Conservation (phyloP, 2,329 filamentous ascomycete genomes). For the Scytalidium lignicola region DNA sequence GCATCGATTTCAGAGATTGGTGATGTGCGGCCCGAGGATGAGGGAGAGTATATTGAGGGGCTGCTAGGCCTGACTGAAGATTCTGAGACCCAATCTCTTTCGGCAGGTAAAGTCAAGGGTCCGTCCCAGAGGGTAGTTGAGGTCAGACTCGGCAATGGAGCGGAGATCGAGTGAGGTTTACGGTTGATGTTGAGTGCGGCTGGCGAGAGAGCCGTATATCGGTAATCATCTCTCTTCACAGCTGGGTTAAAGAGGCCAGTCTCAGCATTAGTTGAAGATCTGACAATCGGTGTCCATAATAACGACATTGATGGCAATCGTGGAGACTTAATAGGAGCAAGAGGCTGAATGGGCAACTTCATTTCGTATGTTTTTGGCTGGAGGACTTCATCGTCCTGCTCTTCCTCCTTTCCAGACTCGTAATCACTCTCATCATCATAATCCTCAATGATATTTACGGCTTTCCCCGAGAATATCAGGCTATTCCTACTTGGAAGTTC, state of each 20-base stretch:
- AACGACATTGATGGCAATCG: background rate
- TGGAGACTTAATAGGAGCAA: conserved; percentile 4
- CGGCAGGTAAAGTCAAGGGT: conserved; percentile 7
- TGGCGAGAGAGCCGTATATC: conserved; percentile 15
- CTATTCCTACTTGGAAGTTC: conserved; percentile 48
- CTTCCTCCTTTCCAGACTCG: conserved; percentile 12
- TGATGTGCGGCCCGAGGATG: conserved; percentile 24
- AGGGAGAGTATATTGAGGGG: conserved; percentile 22
- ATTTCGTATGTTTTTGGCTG: conserved; percentile 6
- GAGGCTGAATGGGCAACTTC: conserved; percentile 16
- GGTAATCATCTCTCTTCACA: conserved; percentile 10
- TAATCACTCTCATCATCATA: conserved; percentile 14
- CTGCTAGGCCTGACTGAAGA: conserved; percentile 24
- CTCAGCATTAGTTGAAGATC: background rate
- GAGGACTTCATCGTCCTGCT: background rate
- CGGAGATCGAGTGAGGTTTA: conserved; percentile 12
- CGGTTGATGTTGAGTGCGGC: conserved; percentile 19
- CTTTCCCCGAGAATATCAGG: conserved; percentile 34
- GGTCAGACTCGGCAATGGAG: conserved; percentile 10
- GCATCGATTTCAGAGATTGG: conserved; percentile 8
- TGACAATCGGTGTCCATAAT: background rate
- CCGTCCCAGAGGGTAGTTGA: conserved; percentile 23
- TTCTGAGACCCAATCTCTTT: conserved; percentile 28
- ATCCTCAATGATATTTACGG: conserved; percentile 5
- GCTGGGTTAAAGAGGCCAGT: conserved; percentile 17